Evolutionary conservation across 2,329 filamentous ascomycete genomes (phyloP), one percentile per base, ranked within the genome.

Genomic region (Penicillium sp.): DNA sequence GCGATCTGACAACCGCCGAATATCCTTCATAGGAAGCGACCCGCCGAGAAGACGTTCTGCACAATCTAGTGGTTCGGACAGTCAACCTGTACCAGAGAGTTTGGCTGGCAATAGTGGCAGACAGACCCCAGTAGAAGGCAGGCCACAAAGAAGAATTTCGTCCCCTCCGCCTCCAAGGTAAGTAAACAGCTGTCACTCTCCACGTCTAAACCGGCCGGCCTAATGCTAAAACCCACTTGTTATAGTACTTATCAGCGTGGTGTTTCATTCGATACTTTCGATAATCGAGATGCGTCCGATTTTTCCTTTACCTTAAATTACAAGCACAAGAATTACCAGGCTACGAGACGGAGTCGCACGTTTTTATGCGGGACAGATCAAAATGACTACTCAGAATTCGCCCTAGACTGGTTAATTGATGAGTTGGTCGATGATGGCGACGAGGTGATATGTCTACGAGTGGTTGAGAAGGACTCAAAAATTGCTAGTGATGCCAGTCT

Each of bases 391-490:
- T 96, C 91, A 6, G 90, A 96, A 61, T 94, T 93, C 73, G 92
- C 92, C 16, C 79, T 97, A 18, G 90, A 95, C 72, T 97, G 91
- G 91, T 81, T 96, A 51, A 83, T 97, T 40, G 90, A 95, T 65
- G 91, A 96, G 74, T 81, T 96, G 56, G 90, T 96, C 42, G 91
- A 96, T 65, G 92, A 96, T 66, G 91, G 92, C 18, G 92, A 97
- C 68, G 91, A 96, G 73, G 87, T 97, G 57, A 89, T 97, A 8
- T 97, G 92, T 72, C 82, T 97, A 49, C 83, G 90, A 52, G 92
- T 96, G 2, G 83, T 96, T 45, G 91, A 96, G 68, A 92, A 90
- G 68, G 89, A 93, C 61, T 82, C 86, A 52, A 88, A 87, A 52
- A 82, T 88, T 60, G 82, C 83, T 40, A 83, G 78, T 56, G 84